These are phyloP conservation scores for Phaffomyces thermotolerans DNA, from an alignment of 805 yeast genomes.

Conservation along the genomic window DNA sequence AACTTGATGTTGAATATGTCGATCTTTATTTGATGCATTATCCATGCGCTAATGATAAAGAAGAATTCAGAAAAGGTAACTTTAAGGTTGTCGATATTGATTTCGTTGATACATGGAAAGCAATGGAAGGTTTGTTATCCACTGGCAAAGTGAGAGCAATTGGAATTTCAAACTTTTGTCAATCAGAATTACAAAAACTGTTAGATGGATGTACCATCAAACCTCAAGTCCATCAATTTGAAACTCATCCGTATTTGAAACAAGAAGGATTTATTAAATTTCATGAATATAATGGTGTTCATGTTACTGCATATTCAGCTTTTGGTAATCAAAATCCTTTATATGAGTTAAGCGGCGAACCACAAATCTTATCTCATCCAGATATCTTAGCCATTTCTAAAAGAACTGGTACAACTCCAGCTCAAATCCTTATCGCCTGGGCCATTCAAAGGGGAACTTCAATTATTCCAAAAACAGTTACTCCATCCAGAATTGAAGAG, in stretches of 20 bases:
- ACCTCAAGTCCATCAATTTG: conserved; percentile 65
- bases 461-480: conserved; percentile 45
- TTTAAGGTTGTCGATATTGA: neutral
- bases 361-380: conserved; percentile 27
- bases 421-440: conserved; percentile 52
- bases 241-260: conserved; percentile 59
- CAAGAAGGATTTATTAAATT: conserved; percentile 51
- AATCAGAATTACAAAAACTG: conserved; percentile 39
- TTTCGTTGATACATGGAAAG: conserved; percentile 25
- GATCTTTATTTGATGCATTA: conserved; percentile 55
- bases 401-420: conserved; percentile 37
- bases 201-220: conserved; percentile 34
- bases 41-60: conserved; percentile 38
- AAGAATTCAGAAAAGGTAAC: conserved; percentile 12
- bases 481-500: conserved; percentile 34
- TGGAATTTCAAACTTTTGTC: conserved; percentile 59
- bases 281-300: conserved; percentile 45
- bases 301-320: conserved; percentile 72
- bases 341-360: conserved; percentile 24
- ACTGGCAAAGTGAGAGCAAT: conserved; percentile 39
- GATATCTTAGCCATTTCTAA: conserved; percentile 32
- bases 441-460: conserved; percentile 48
- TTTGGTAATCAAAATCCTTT: conserved; percentile 31
- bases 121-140: conserved; percentile 38
- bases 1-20: conserved; percentile 40